These are phyloP conservation scores for Blastobotrys indianensis DNA, from an alignment of 1,139 yeast genomes.

Conservation along the genomic window DNA sequence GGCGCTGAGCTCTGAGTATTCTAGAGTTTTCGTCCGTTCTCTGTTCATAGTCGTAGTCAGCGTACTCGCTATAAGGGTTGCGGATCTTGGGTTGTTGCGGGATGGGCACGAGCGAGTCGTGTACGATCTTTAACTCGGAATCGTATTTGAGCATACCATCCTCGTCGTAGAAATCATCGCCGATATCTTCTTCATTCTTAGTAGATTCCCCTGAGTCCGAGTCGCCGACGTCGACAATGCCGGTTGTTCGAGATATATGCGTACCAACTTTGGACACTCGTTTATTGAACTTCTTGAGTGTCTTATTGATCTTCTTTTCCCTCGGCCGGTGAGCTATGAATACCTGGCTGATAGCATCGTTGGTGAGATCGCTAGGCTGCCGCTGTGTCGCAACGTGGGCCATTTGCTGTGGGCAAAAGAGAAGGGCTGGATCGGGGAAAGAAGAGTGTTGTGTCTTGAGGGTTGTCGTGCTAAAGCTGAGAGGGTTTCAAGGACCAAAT, in stretches of 20 bases:
- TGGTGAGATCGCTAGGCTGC: too few species aligned
- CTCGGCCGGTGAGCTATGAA: slow-evolving; percentile 21
- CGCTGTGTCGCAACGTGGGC: too few species aligned
- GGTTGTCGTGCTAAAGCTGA: too few species aligned
- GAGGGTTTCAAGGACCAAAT: too few species aligned
- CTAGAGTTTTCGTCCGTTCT: slow-evolving; percentile 4
- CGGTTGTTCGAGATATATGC: slow-evolving; percentile 21
- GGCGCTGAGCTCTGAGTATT: slow-evolving; percentile 11
- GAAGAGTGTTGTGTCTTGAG: too few species aligned
- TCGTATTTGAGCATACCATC: slow-evolving; percentile 23
- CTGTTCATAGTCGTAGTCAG: slow-evolving; percentile 5
- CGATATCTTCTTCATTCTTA: slow-evolving; percentile 13
- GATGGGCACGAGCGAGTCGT: slow-evolving; percentile 21
- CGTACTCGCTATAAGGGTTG: not conserved
- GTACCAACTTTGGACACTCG: slow-evolving; percentile 21
- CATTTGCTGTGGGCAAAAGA: too few species aligned
- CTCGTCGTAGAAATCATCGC: slow-evolving; percentile 19
- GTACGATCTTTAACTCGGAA: slow-evolving; percentile 23
- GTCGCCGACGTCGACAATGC: slow-evolving; percentile 19
- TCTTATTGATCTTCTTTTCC: slow-evolving; percentile 21
- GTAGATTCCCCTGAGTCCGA: slow-evolving; percentile 13
- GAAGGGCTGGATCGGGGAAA: too few species aligned
- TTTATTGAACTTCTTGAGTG: slow-evolving; percentile 22
- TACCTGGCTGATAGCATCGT: slow-evolving; percentile 15
- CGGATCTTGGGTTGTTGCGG: not conserved